Evolutionary conservation across 768 basidiomycete species (phyloP).

Genomic region (Fomitopsis pulvina): DNA sequence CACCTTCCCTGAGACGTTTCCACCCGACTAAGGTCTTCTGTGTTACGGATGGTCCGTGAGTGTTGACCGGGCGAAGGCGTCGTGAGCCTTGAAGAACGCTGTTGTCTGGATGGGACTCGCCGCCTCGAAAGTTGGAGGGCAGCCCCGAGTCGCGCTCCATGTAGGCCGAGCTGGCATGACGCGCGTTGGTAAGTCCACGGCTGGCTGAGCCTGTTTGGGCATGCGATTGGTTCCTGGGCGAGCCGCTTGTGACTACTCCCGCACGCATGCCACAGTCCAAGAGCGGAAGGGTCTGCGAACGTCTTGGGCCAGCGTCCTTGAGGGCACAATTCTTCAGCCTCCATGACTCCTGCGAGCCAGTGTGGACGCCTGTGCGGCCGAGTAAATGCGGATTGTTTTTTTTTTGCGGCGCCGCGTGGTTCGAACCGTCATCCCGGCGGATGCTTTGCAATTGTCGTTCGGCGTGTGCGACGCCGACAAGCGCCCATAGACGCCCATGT

Average conservation of each 20-base stretch:
- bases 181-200: background rate
- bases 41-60: too few species aligned
- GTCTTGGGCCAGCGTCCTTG: background rate
- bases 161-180: background rate
- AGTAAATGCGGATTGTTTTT: background rate
- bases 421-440: background rate
- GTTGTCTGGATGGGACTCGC: background rate
- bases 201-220: background rate
- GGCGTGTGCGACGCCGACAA: background rate
- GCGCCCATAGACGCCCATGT: background rate
- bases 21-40: too few species aligned
- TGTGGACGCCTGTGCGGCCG: background rate
- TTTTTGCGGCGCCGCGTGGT: background rate
- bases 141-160: background rate
- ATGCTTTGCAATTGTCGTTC: background rate
- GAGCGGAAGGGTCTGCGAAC: background rate
- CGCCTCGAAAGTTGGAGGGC: background rate
- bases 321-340: background rate
- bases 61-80: too few species aligned
- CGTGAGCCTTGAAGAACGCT: too few species aligned
- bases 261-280: background rate
- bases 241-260: background rate
- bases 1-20: too few species aligned
- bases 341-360: background rate
- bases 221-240: constrained; percentile 4